Base-by-base conservation (phyloP, 768 basidiomycete genomes). In the Trichaptum fuscoviolaceum region DNA sequence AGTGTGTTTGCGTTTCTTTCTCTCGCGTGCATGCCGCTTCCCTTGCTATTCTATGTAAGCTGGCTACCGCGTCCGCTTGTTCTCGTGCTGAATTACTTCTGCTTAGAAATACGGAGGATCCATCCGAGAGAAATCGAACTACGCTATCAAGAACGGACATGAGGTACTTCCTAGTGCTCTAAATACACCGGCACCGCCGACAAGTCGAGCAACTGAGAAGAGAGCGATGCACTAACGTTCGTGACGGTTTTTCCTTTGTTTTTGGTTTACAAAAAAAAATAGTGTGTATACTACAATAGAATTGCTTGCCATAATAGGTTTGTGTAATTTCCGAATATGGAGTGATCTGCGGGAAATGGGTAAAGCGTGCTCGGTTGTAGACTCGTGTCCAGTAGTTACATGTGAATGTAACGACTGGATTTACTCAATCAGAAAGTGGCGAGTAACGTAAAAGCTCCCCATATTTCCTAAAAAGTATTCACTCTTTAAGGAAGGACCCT, bases 1-100 rank as follows among this genome's bases (percentile, higher is more conserved):
- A 82, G 79, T 67, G 75, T 87, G 8, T 87, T 88, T 71, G 86
- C 81, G 27, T 78, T 79, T 64, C 69, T 87, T 57, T 77, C 84
- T 15, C 75, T 83, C 10, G 75, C 74, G 1, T 87, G 85, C 72
- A 80, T 79, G 70, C 86, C 85, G 2, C 79, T 88, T 59, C 87
- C 86, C 2, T 75, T 84, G 34, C 70, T 87, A 20, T 85, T 88
- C 70, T 86, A 78, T 72, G 85, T 84, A 70, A 69, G 85, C 79
- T 4, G 20, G 36, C 20, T 63, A 63, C 59, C 58, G 30, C 34
- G 9, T 35, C 10, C 59, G 20, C 64, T 57, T 65, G 35, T 52
- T 20, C 42, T 52, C 20, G 20, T 12, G 15, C 42, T 52, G 42
- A 52, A 52, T 20, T 52, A 52, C 60, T 42, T 59, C n/a, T 69